These are phyloP conservation scores for Lycium barbarum DNA, from an alignment of 257 asterid species.

Conservation along the genomic window DNA sequence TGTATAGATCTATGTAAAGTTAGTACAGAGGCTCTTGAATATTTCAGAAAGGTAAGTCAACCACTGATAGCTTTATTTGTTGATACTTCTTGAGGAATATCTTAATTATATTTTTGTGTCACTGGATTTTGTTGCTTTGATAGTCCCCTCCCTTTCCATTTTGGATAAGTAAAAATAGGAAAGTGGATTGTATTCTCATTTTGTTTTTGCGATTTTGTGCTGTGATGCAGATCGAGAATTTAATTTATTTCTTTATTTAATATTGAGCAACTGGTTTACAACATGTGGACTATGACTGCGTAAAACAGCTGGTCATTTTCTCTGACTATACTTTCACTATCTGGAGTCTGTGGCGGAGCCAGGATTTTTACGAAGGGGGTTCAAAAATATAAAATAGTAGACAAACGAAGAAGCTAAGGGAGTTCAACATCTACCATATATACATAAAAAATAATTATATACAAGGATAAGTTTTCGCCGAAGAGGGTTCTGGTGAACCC, in stretches of 20 bases:
- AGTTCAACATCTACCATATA: too few relatives aligned
- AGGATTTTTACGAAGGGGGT: too few relatives aligned
- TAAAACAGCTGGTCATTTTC: background rate
- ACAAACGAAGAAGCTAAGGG: too few relatives aligned
- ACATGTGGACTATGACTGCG: background rate
- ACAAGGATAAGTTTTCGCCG: too few relatives aligned
- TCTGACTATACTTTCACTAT: background rate
- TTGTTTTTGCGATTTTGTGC: background rate
- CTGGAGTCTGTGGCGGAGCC: background rate
- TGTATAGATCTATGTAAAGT: slow-evolving; percentile 81
- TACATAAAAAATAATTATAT: too few relatives aligned
- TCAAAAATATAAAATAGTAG: too few relatives aligned
- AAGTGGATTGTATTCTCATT: background rate
- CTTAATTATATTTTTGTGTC: background rate
- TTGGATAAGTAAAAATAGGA: background rate
- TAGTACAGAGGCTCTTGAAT: slow-evolving; percentile 89
- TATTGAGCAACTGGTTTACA: slow-evolving; percentile 15
- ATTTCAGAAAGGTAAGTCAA: slow-evolving; percentile 74
- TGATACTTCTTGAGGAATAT: slow-evolving; percentile 13
- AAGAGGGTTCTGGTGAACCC: too few relatives aligned
- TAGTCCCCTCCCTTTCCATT: background rate
- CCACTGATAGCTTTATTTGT: background rate
- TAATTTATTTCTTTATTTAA: background rate
- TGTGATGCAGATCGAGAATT: background rate
- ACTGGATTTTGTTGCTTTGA: background rate